Conservation (phyloP, 805 yeast genomes). For the Sporopachydermia quercuum region DNA sequence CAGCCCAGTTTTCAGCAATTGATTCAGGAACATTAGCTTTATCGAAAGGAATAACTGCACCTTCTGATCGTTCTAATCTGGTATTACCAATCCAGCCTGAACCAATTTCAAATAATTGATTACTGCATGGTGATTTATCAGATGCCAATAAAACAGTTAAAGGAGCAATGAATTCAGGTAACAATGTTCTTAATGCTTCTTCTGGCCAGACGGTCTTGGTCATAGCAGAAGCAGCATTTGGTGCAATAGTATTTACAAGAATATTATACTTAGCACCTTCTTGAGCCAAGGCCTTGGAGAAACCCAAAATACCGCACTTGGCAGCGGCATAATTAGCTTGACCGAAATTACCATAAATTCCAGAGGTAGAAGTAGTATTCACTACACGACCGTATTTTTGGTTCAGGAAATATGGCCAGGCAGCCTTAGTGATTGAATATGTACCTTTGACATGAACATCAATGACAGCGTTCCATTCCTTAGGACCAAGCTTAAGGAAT, state of each 20-base stretch:
- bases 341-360: slow-evolving; percentile 95
- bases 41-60: slow-evolving; percentile 43
- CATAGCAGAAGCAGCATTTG: slow-evolving; percentile 98
- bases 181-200: slow-evolving; percentile 68
- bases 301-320: slow-evolving; percentile 75
- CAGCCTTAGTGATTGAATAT: slow-evolving; percentile 67
- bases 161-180: slow-evolving; percentile 86
- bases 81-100: slow-evolving; percentile 95
- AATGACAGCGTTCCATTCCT: slow-evolving; percentile 70
- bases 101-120: slow-evolving; percentile 82
- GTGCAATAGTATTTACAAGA: slow-evolving; percentile 74
- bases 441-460: slow-evolving; percentile 77
- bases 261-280: slow-evolving; percentile 79
- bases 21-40: slow-evolving; percentile 48
- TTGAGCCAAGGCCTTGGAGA: slow-evolving; percentile 72
- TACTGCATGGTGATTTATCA: slow-evolving; percentile 57
- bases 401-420: slow-evolving; percentile 79
- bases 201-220: slow-evolving; percentile 74
- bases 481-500: slow-evolving; percentile 68
- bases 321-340: slow-evolving; percentile 95
- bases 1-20: slow-evolving; percentile 50
- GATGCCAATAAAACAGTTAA: slow-evolving; percentile 67
- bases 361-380: slow-evolving; percentile 90
- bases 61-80: slow-evolving; percentile 88
- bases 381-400: slow-evolving; percentile 72